These are phyloP conservation scores for Lunasporangiospora selenospora DNA, from an alignment of 192 early-diverging fungal genomes.

Conservation along the genomic window DNA sequence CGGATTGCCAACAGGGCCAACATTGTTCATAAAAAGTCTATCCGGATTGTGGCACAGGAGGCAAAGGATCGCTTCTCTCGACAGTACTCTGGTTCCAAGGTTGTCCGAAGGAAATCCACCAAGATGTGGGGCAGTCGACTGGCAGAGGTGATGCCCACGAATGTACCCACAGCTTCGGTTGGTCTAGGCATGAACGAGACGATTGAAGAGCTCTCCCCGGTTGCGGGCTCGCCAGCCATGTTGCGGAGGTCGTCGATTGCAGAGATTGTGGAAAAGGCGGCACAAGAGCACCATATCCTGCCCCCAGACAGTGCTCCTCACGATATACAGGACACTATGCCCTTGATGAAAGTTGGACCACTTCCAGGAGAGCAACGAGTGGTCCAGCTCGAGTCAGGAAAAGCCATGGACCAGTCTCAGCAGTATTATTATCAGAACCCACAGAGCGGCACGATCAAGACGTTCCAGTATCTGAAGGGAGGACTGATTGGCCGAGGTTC, in stretches of 20 bases:
- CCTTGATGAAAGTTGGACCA: neutral
- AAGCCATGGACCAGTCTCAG: constrained; percentile 40
- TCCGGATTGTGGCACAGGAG: constrained; percentile 58
- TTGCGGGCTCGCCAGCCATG: constrained; percentile 25
- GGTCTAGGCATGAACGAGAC: constrained; percentile 33
- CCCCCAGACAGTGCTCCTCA: constrained; percentile 8
- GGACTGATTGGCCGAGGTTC: constrained; percentile 85
- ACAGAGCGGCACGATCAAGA: constrained; percentile 51
- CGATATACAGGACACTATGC: constrained; percentile 3
- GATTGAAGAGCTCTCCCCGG: constrained; percentile 34
- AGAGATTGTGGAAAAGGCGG: constrained; percentile 36
- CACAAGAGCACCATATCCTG: constrained; percentile 35
- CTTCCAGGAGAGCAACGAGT: neutral
- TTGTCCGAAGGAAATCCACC: constrained; percentile 52
- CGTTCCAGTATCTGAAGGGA: constrained; percentile 75
- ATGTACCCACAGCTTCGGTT: constrained; percentile 11
- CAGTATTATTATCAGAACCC: constrained; percentile 38
- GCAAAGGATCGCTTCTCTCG: constrained; percentile 53
- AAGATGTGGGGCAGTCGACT: constrained; percentile 61
- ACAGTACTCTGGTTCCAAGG: constrained; percentile 42
- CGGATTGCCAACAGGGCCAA: constrained; percentile 28
- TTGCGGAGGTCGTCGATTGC: constrained; percentile 38
- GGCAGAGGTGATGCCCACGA: constrained; percentile 56
- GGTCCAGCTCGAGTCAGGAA: constrained; percentile 32
- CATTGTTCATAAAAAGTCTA: constrained; percentile 55